Evolutionary conservation across 805 yeast species (phyloP), one percentile per base, ranked within the genome.

Genomic region (Ogataea angusta): DNA sequence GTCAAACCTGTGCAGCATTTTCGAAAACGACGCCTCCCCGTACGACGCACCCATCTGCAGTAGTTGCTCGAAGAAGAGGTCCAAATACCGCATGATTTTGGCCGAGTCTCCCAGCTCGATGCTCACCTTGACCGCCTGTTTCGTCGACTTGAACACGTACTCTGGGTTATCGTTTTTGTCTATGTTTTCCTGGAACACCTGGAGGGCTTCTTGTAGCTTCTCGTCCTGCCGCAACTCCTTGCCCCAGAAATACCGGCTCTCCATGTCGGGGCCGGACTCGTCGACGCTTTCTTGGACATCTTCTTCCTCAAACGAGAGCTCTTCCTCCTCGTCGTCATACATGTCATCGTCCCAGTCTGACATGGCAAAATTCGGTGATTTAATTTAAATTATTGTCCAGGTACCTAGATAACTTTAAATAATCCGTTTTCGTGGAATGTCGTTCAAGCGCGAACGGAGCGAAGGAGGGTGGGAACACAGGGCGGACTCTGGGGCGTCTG

Each of bases 281-380:
- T 46, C 45, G 8, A 35, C 45, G 6, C 38, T 40, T 17, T 38
- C 40, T 6, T 46, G 48, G 6, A 36, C 37, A 4, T 52, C 54
- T 15, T 52, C 58, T 3, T 60, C 65, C 36, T 59, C 64, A 47
- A 59, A 60, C 2, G 63, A 59, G 6, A 64, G 49, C 34, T 60
- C 62, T 36, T 59, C 64, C 30, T 59, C 68, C 28, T 62, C 66
- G 15, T 57, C 65, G 40, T 63, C 66, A 28, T 63, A 62, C 61
- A 62, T 63, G 25, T 59, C 66, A 36, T 62, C 67, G 32, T 61
- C 67, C 60, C 66, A 61, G 30, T 64, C 69, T 1, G 67, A 62
- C 69, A 64, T 64, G 13, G 24, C 41, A 14, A 38, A 34, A 15
- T 13, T 10, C n/a, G 13, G n/a, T 14, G 14, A 27, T 13, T 31